phyloP scores from a whole-genome alignment of 2,329 filamentous ascomycete genomes.

The Knufia petricola region DNA sequence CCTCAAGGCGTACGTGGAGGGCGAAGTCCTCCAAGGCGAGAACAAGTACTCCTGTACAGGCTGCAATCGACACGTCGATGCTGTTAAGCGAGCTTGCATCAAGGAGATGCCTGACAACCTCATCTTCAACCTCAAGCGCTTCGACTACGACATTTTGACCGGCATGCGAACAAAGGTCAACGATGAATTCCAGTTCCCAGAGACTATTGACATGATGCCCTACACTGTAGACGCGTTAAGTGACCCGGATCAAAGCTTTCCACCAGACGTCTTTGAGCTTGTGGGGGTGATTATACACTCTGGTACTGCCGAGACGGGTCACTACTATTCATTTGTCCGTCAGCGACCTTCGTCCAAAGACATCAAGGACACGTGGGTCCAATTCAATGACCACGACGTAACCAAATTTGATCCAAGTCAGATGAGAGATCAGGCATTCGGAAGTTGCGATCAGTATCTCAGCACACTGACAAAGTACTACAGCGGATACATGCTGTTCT shows the following conservation, averaged over 20 bases:
- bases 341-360: slow-evolving; percentile 53
- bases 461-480: slow-evolving; percentile 52
- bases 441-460: slow-evolving; percentile 51
- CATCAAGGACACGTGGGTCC: slow-evolving; percentile 58
- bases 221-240: slow-evolving; percentile 83
- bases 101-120: slow-evolving; percentile 89
- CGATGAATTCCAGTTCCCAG: slow-evolving; percentile 83
- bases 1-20: slow-evolving; percentile 87
- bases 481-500: slow-evolving; percentile 98
- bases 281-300: slow-evolving; percentile 92
- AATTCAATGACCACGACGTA: slow-evolving; percentile 90
- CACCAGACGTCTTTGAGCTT: slow-evolving; percentile 76
- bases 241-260: slow-evolving; percentile 44
- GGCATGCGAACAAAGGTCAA: slow-evolving; percentile 87
- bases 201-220: slow-evolving; percentile 71
- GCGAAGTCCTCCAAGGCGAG: slow-evolving; percentile 92
- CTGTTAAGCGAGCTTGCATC: slow-evolving; percentile 82
- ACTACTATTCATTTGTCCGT: slow-evolving; percentile 94
- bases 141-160: slow-evolving; percentile 47
- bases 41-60: slow-evolving; percentile 97
- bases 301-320: slow-evolving; percentile 84
- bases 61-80: slow-evolving; percentile 81
- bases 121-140: slow-evolving; percentile 79
- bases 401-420: slow-evolving; percentile 61
- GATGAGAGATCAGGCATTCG: slow-evolving; percentile 70